Base-by-base conservation (phyloP, 2,329 filamentous ascomycete genomes). In the Aspergillus fumigatiaffinis region DNA sequence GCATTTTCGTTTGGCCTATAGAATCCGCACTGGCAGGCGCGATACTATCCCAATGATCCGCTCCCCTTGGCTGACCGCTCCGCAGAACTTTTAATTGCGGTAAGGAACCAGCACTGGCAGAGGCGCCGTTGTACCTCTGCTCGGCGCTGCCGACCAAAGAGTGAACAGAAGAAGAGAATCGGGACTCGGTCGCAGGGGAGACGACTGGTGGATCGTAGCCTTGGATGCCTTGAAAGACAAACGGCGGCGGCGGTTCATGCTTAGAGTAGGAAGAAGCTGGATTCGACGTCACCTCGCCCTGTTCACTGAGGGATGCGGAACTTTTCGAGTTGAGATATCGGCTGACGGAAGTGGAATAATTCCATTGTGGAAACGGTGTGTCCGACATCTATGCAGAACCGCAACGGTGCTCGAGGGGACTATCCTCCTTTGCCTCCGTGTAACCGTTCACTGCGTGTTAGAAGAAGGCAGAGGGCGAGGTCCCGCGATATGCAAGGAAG, bases 311-410 rank as follows among this genome's bases (percentile, higher is more conserved):
- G 49, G 54, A 60, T 42, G 53, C 50, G 51, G 61, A 60, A 50
- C 60, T 50, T 38, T 54, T 54, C 26, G 56, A 54, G 49, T 69
- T 63, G 52, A 62, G 48, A 52, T 65, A 62, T 35, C 59, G 61
- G 38, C 58, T 56, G 47, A 69, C 63, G 51, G 65, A 53, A 51
- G 63, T 58, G 59, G 68, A 50, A 52, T 66, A 61, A 52, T 60
- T 68, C 65, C 66, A 65, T 66, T 67, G 65, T 52, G 66, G 63
- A 20, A 66, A 63, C 41, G 70, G 67, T 51, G 65, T 58, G 60
- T 61, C 65, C 61, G 71, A 72, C 70, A 72, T 73, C 65, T 69
- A 67, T 65, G 54, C 50, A 38, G 52, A 52, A 51, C 58, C 50
- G 57, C 52, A 52, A 51, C 54, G 55, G 54, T 46, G 57, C 50